Evolutionary conservation across 208 protist species (phyloP).

Genomic region (Borovskyia barvae): DNA sequence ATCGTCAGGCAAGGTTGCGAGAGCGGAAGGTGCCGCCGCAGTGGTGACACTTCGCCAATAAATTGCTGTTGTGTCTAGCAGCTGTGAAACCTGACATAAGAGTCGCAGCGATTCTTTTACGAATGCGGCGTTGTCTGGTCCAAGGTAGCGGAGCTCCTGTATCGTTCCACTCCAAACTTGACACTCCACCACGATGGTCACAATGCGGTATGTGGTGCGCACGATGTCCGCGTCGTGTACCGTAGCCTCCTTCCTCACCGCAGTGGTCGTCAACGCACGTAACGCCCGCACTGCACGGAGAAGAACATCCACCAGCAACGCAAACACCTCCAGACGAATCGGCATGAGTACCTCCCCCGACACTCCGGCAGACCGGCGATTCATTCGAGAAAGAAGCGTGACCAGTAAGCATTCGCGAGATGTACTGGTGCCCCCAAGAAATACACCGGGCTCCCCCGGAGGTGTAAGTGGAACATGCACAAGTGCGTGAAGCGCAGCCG

Average conservation of each 20-base stretch:
- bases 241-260: neutral
- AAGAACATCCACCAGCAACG: slow-evolving; percentile 11
- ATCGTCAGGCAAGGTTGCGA: neutral
- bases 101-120: slow-evolving; percentile 20
- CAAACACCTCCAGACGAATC: slow-evolving; percentile 7
- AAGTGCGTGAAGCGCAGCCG: slow-evolving; percentile 10
- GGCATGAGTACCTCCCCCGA: slow-evolving; percentile 6
- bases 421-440: slow-evolving; percentile 1
- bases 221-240: neutral
- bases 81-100: slow-evolving; percentile 3
- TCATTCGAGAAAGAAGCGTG: slow-evolving; percentile 12
- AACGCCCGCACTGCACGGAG: neutral
- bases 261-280: neutral
- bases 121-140: neutral
- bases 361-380: slow-evolving; percentile 18
- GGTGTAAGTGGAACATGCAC: neutral
- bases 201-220: slow-evolving; percentile 5
- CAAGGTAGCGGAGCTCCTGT: slow-evolving; percentile 21
- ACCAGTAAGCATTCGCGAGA: slow-evolving; percentile 11
- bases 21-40: neutral
- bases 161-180: slow-evolving; percentile 15
- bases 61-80: slow-evolving; percentile 2
- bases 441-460: neutral
- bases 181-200: neutral
- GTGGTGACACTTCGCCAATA: neutral